phyloP scores from a whole-genome alignment of 1,284 basidiomycete species.

The Ceratobasidium sp. region DNA sequence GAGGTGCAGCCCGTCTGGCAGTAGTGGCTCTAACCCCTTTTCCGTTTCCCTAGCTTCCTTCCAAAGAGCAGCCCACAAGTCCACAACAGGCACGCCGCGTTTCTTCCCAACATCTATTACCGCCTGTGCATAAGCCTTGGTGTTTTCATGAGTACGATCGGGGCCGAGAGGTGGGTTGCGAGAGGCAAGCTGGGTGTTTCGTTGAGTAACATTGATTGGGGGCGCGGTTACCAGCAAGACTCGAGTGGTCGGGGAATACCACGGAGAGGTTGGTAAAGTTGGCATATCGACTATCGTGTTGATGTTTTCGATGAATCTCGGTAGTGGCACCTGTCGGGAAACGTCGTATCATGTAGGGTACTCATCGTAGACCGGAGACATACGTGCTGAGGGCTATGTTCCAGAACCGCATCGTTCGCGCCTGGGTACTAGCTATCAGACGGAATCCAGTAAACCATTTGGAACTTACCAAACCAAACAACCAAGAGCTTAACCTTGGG shows the following conservation, averaged over 20 bases:
- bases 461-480: slow-evolving; percentile 80
- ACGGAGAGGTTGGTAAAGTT: slow-evolving; percentile 69
- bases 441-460: slow-evolving; percentile 2
- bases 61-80: slow-evolving; percentile 78
- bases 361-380: background rate
- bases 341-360: slow-evolving; percentile 30
- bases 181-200: slow-evolving; percentile 39
- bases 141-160: slow-evolving; percentile 72
- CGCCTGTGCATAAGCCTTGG: slow-evolving; percentile 76
- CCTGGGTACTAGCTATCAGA: slow-evolving; percentile 50
- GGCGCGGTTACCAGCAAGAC: slow-evolving; percentile 87
- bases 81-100: slow-evolving; percentile 70
- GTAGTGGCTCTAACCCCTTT: slow-evolving; percentile 63
- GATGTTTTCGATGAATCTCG: slow-evolving; percentile 76
- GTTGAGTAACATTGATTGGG: slow-evolving; percentile 73
- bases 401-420: slow-evolving; percentile 82
- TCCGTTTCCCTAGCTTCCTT: slow-evolving; percentile 72
- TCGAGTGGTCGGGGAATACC: slow-evolving; percentile 79
- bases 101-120: slow-evolving; percentile 70
- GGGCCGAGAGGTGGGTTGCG: slow-evolving; percentile 32
- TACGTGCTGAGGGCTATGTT: slow-evolving; percentile 55
- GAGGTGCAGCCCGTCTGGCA: slow-evolving; percentile 83
- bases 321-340: slow-evolving; percentile 74
- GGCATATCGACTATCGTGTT: slow-evolving; percentile 71
- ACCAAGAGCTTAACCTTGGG: slow-evolving; percentile 78